These are phyloP conservation scores for Aurinia saxatilis DNA, from an alignment of 345 rosid species.

Conservation along the genomic window DNA sequence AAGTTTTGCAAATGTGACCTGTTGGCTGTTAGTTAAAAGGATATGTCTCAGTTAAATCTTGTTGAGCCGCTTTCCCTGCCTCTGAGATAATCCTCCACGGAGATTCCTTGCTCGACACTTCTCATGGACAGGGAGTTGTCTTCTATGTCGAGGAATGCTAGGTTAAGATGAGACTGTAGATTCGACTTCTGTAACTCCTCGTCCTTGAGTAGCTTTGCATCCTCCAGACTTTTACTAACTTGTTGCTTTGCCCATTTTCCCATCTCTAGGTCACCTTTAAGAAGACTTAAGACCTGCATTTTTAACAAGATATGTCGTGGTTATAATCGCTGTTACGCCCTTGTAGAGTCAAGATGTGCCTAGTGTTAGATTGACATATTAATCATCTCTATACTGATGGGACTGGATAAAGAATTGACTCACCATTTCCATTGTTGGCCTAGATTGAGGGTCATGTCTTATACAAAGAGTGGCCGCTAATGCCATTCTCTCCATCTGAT, in stretches of 20 bases:
- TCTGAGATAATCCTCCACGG: conserved; percentile 71
- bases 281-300: conserved; percentile 63
- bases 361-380: background rate
- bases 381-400: background rate
- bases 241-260: conserved; percentile 55
- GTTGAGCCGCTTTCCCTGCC: conserved; percentile 86
- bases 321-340: background rate
- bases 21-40: background rate
- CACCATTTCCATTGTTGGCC: conserved; percentile 76
- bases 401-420: conserved; percentile 10
- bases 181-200: conserved; percentile 44
- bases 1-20: conserved; percentile 1
- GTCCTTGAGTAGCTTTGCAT: conserved; percentile 36
- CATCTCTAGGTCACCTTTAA: conserved; percentile 52
- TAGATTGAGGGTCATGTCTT: conserved; percentile 49
- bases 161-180: conserved; percentile 77
- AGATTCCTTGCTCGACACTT: conserved; percentile 50
- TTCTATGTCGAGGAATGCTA: conserved; percentile 70
- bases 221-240: conserved; percentile 36
- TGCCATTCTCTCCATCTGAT: conserved; percentile 67
- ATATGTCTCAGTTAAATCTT: conserved; percentile 52
- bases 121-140: conserved; percentile 60
- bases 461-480: conserved; percentile 86
- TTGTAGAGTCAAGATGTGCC: background rate
- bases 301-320: background rate